Evolutionary conservation across 345 rosid genomes (phyloP).

Genomic region (Sonneratia alba): DNA sequence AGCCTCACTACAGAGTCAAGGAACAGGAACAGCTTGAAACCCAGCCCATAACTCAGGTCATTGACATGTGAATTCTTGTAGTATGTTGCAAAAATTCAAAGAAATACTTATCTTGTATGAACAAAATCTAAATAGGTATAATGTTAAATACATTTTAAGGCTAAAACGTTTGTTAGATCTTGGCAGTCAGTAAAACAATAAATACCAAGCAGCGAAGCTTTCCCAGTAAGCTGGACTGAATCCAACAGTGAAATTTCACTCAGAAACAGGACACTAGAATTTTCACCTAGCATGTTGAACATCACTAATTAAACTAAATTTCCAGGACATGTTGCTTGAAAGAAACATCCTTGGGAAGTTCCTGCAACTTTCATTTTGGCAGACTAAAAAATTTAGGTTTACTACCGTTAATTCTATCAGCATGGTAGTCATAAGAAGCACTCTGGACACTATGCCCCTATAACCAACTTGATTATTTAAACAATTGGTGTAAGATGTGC

Average conservation of each 20-base stretch:
- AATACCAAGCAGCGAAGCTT: neutral
- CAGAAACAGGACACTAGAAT: neutral
- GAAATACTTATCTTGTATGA: neutral
- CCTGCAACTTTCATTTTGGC: neutral
- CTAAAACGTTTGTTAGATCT: neutral
- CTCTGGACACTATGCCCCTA: neutral
- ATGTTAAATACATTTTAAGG: neutral
- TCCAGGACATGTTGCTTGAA: neutral
- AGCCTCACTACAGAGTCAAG: conserved; percentile 64
- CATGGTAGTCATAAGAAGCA: neutral
- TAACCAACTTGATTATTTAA: neutral
- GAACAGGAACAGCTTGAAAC: neutral
- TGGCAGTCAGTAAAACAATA: neutral
- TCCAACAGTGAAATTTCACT: neutral
- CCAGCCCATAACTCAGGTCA: neutral
- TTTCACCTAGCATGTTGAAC: neutral
- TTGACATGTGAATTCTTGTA: neutral
- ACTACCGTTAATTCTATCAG: neutral
- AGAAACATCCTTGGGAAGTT: neutral
- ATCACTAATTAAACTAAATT: neutral
- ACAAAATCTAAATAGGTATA: neutral
- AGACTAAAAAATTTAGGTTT: neutral
- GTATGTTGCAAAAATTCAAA: neutral
- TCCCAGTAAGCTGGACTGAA: neutral
- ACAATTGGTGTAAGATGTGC: neutral